Base-by-base conservation (phyloP, 441 rosid species). In the Gossypium armourianum region DNA sequence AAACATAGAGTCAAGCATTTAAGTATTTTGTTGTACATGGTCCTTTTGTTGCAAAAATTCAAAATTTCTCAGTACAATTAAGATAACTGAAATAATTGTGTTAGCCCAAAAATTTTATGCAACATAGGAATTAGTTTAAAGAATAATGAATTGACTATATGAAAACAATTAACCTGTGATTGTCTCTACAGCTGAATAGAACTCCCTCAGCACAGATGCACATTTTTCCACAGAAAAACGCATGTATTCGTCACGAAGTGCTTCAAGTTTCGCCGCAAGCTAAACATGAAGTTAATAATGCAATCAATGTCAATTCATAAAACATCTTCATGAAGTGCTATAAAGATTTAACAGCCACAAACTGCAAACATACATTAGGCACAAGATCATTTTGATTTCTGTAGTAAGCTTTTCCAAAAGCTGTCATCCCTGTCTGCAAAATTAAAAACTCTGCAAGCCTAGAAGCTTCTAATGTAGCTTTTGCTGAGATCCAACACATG, bases 391-490 rank as follows among this genome's bases (percentile, higher is more conserved):
- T 77, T 75, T 87, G 96, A 65, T 84, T 85, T 78, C 96, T 85
- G 83, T 89, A 94, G 84, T 84, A 89, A 64, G 91, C 91, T 79
- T 91, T 91, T 72, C 98, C 98, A 69, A 91, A 90, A 57, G 94
- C 94, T 49, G 98, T 88, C 98, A 94, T 94, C 76, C 98, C 98
- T 10, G 98, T 90, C 82, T 83, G 96, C 75, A 94, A 86, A 79
- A 94, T 91, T 78, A 94, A 79, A 83, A 80, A 81, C 64, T 94
- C 97, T 4, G 96, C 91, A 71, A 86, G 86, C 71, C 88, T 86
- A 28, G 97, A 94, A 81, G 98, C 96, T 79, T 91, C 95, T 76
- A 90, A 74, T 17, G 97, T 91, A 74, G 97, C 89, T 82, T 87
- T 90, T 64, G 96, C 85, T 17, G 98, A 90, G 52, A 94, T 90